Evolutionary conservation across 2,329 filamentous ascomycete species (phyloP), one percentile per base, ranked within the genome.

Genomic region (Apiospora phragmitis): DNA sequence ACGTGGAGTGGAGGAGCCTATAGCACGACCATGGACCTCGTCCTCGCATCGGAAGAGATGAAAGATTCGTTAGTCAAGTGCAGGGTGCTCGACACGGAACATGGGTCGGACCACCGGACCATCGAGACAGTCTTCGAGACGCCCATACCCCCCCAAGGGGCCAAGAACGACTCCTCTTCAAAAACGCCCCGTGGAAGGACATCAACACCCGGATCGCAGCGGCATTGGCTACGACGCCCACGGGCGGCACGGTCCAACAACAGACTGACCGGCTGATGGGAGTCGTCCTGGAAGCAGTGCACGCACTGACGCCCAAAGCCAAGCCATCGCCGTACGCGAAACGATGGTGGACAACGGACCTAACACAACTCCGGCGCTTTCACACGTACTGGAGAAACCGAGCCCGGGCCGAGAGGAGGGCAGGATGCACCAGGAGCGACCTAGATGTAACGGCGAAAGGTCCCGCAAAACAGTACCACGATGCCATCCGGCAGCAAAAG

Each of bases 381-480:
- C 74, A 79, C 70, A 77, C 74, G 12, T 75, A 76, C 59, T 80
- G 72, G 75, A 76, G 76, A 38, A 79, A 77, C 69, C 72, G 70
- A 21, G 76, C 76, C 29, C 74, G 76, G 67, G 69, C 74, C 38
- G 67, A 74, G 69, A 69, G 72, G 73, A 65, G 71, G 43, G 55
- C 68, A 35, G 68, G 68, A 3, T 26, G 26, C 8, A 26, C 42
- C 59, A 49, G 73, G 74, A 42, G 67, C 47, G 47, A 68, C 9
- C 72, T 77, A 11, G 75, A 77, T 49, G 21, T 74, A n/a, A 71
- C 29, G 42, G 76, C 74, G 38, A 76, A 72, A 51, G 71, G 49
- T 18, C 74, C 73, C 35, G 70, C 69, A 21, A 77, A 74, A 65
- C 72, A 77, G 32, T 78, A 78, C 67, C 73, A 79, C 55, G 67